Conservation (phyloP, 2,329 filamentous ascomycete genomes). For the Stenocarpella maydis region DNA sequence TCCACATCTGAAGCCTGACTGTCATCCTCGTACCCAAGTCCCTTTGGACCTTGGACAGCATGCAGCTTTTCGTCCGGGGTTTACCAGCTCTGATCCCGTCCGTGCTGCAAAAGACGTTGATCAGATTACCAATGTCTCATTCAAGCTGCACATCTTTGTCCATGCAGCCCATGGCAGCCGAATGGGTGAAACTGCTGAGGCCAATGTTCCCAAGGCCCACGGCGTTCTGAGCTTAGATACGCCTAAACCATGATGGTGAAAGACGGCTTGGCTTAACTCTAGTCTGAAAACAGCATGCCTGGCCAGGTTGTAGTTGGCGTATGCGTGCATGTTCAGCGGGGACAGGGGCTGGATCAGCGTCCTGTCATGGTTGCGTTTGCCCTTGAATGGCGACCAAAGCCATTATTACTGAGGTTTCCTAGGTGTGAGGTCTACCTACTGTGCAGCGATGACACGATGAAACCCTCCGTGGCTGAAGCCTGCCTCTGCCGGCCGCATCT, state of each 20-base stretch:
- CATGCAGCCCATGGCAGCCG: background rate
- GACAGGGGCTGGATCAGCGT: background rate
- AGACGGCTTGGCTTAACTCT: too few species aligned
- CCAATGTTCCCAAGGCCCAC: background rate
- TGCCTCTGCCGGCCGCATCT: conserved; percentile 2
- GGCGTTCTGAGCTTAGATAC: background rate
- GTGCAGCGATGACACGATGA: background rate
- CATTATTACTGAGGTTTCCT: background rate
- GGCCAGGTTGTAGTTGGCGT: background rate
- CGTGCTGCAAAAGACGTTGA: background rate
- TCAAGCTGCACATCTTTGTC: background rate
- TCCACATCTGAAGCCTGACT: too few species aligned
- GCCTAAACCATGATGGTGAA: background rate
- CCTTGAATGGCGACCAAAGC: background rate
- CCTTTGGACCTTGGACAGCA: background rate
- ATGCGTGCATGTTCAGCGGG: background rate
- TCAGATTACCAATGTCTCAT: background rate
- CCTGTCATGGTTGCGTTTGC: background rate
- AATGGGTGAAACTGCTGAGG: background rate
- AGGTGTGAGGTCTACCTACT: too few species aligned
- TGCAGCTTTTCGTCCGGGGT: background rate
- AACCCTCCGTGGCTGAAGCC: conserved; percentile 15
- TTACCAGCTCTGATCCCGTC: background rate
- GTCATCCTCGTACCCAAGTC: too few species aligned
- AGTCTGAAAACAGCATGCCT: background rate